Conservation (phyloP, 352 stramenopile species). For the Pythium phragmiticola region DNA sequence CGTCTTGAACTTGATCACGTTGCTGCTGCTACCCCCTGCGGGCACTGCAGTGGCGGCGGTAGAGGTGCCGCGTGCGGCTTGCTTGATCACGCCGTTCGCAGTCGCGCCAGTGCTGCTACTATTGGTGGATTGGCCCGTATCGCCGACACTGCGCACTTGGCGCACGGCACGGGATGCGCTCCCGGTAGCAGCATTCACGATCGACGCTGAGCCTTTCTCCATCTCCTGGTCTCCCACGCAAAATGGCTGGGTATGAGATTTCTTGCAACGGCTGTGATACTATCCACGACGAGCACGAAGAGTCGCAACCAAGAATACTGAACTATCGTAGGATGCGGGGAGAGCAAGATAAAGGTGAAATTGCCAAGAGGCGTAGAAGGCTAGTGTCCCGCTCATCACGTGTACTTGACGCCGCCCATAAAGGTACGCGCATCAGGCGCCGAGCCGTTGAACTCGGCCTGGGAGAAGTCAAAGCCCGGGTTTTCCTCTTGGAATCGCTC, state of each 20-base stretch:
- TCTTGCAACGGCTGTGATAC: constrained; percentile 1
- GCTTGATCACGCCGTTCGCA: background rate
- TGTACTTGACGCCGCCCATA: constrained; percentile 95
- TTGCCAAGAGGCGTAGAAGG: background rate
- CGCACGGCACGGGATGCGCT: constrained; percentile 29
- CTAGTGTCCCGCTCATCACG: constrained; percentile 27
- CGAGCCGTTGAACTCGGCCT: constrained; percentile 95
- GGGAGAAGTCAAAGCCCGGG: constrained; percentile 98
- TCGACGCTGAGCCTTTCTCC: constrained; percentile 17
- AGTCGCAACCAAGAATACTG: background rate
- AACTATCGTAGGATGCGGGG: constrained; percentile 5
- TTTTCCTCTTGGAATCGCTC: constrained; percentile 98
- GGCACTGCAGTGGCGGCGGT: background rate
- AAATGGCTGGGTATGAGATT: background rate
- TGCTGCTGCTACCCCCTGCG: background rate
- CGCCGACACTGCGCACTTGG: constrained; percentile 41
- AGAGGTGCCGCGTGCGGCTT: constrained; percentile 8
- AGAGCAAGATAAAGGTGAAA: background rate
- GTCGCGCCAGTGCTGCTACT: constrained; percentile 17
- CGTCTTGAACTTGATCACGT: constrained; percentile 83
- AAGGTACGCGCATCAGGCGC: constrained; percentile 96
- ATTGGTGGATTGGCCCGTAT: constrained; percentile 22
- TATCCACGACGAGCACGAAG: background rate
- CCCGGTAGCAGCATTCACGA: constrained; percentile 28
- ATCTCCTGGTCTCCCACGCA: constrained; percentile 1